Evolutionary conservation across 805 yeast genomes (phyloP), one percentile per base, ranked within the genome.

Genomic region (Yamadazyma scolyti): DNA sequence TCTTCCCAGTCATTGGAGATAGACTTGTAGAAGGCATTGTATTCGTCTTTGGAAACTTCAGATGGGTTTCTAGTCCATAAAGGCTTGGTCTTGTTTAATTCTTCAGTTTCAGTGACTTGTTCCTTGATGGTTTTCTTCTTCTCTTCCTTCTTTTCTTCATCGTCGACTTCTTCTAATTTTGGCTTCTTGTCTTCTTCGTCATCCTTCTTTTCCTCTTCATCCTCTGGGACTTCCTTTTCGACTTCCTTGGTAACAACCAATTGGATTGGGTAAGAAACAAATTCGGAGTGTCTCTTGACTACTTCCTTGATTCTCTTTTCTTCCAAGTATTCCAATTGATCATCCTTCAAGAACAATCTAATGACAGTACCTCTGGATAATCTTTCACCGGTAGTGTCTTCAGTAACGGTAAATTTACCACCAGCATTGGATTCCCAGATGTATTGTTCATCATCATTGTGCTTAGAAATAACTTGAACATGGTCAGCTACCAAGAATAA

Each of bases 1-100:
- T 93, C 98, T 75, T 93, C 98, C 98, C 98, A 93, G 71, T 93
- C 99, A 71, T 93, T 93, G 36, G 98, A 89, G 59, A 93, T 93
- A 30, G 97, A 88, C 77, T 93, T 93, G 85, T 93, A 93, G 84
- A 93, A 93, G 39, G 97, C 94, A 57, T 93, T 90, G 79, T 93
- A 93, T 73, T 93, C 99, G 48, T 93, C 98, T 75, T 87, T 89
- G 46, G 96, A 78, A 50, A 93, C 95, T 45, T 93, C 99, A 53
- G 90, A 71, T 66, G 99, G 98, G 76, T 82, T 84, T 79, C 97
- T 87, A 50, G 98, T 93, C 99, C 99, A 93, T 61, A 93, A 74
- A 46, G 99, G 99, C 75, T 93, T 93, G 49, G 95, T 86, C 77
- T 90, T 93, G 85, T 93, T 93, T 58, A 93, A 82, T 71, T 90